phyloP scores from a whole-genome alignment of 768 basidiomycete genomes.

The Phylloporus sp. region DNA sequence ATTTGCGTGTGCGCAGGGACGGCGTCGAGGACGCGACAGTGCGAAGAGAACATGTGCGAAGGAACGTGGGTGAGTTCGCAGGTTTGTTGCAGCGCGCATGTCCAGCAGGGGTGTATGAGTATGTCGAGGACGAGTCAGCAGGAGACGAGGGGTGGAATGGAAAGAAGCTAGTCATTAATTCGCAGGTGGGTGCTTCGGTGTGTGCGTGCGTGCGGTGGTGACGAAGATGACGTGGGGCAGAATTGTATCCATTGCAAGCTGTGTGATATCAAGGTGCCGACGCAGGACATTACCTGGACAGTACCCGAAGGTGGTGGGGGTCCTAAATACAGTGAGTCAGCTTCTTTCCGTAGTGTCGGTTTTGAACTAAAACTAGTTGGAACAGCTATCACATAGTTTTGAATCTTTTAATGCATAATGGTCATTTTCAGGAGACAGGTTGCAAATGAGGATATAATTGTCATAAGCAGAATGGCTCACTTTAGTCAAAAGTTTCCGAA shows the following conservation, averaged over 20 bases:
- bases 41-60: constrained; percentile 61
- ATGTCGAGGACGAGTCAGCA: constrained; percentile 66
- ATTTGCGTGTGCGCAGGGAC: constrained; percentile 61
- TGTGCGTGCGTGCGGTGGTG: neutral
- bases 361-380: no score
- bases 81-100: constrained; percentile 87
- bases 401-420: no score
- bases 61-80: constrained; percentile 76
- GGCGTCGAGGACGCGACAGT: constrained; percentile 38
- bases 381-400: constrained; percentile 20
- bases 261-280: constrained; percentile 94
- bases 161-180: constrained; percentile 92
- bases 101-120: constrained; percentile 96
- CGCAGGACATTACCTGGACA: constrained; percentile 95
- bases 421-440: no score
- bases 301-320: constrained; percentile 97
- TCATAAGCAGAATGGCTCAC: no score
- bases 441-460: no score
- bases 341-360: neutral
- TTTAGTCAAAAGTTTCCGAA: no score
- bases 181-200: constrained; percentile 56
- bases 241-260: constrained; percentile 93
- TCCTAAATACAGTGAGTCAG: constrained; percentile 84
- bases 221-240: constrained; percentile 38
- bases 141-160: constrained; percentile 62